phyloP scores from a whole-genome alignment of 306 rosid genomes.

The Fragaria nilgerrensis region DNA sequence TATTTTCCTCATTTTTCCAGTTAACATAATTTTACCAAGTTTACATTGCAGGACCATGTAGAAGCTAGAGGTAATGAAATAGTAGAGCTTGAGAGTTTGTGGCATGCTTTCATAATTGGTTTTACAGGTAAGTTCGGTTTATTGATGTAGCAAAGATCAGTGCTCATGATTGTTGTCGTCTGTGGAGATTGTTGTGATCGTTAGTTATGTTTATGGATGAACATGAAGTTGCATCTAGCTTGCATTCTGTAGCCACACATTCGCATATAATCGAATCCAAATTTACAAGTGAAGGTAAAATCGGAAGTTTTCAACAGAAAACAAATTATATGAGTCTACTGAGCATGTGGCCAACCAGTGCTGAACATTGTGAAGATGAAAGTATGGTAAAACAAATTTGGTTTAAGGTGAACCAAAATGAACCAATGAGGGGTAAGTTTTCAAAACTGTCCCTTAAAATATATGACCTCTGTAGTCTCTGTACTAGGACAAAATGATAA shows the following conservation, averaged over 20 bases:
- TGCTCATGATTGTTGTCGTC: constrained; percentile 61
- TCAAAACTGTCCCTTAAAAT: too few relatives aligned
- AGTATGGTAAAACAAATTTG: background rate
- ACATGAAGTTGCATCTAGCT: constrained; percentile 61
- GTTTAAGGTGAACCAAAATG: background rate
- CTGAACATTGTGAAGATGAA: background rate
- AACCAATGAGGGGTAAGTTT: too few relatives aligned
- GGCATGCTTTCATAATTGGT: constrained; percentile 30
- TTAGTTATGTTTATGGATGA: constrained; percentile 90
- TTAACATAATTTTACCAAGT: constrained; percentile 11
- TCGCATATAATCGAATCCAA: background rate
- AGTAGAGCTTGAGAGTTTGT: constrained; percentile 70
- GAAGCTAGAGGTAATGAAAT: constrained; percentile 50
- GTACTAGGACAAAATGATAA: background rate
- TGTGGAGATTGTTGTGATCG: constrained; percentile 90
- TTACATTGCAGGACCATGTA: constrained; percentile 65
- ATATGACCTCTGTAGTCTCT: too few relatives aligned
- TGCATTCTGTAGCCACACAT: background rate
- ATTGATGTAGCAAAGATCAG: constrained; percentile 79
- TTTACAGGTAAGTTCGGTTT: constrained; percentile 75
- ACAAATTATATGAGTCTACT: background rate
- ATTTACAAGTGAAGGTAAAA: background rate
- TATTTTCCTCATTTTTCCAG: background rate
- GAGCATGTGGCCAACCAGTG: background rate
- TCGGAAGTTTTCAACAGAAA: background rate